phyloP scores from a whole-genome alignment of 2,329 filamentous ascomycete species.

The Clarireedia paspali region DNA sequence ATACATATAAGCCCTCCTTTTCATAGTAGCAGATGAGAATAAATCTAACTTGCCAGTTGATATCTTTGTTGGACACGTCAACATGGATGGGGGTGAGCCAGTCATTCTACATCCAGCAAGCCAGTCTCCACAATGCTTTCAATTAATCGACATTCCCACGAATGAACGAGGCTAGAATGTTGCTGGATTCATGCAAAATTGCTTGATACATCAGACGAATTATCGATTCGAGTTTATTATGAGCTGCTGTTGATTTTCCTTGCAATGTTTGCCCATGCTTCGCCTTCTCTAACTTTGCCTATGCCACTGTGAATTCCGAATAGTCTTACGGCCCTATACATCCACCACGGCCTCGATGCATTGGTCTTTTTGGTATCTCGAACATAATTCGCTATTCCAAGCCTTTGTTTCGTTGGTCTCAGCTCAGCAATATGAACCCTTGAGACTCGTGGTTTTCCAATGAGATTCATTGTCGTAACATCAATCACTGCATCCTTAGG shows the following conservation, averaged over 20 bases:
- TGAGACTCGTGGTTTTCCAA: conserved; percentile 31
- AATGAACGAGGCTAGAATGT: too few species aligned
- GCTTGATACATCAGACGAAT: too few species aligned
- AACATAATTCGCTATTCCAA: conserved; percentile 28
- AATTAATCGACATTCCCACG: too few species aligned
- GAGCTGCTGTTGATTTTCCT: background rate
- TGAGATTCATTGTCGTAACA: conserved; percentile 34
- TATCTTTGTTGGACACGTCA: too few species aligned
- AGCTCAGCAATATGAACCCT: conserved; percentile 24
- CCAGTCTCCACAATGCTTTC: too few species aligned
- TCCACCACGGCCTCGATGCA: conserved; percentile 24
- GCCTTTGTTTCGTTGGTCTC: conserved; percentile 17
- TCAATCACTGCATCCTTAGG: conserved; percentile 34
- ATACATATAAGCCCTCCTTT: too few species aligned
- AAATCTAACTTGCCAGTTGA: too few species aligned
- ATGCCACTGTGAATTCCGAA: conserved; percentile 26
- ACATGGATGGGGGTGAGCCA: too few species aligned
- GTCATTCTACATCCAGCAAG: too few species aligned
- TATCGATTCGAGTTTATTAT: too few species aligned
- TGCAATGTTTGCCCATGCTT: conserved; percentile 26
- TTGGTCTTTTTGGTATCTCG: conserved; percentile 22
- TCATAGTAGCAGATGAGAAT: too few species aligned
- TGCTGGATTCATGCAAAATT: too few species aligned
- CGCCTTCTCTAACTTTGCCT: conserved; percentile 16
- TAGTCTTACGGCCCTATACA: conserved; percentile 18